Conservation (phyloP, 2,329 filamentous ascomycete species). For the Exophiala calicioides region DNA sequence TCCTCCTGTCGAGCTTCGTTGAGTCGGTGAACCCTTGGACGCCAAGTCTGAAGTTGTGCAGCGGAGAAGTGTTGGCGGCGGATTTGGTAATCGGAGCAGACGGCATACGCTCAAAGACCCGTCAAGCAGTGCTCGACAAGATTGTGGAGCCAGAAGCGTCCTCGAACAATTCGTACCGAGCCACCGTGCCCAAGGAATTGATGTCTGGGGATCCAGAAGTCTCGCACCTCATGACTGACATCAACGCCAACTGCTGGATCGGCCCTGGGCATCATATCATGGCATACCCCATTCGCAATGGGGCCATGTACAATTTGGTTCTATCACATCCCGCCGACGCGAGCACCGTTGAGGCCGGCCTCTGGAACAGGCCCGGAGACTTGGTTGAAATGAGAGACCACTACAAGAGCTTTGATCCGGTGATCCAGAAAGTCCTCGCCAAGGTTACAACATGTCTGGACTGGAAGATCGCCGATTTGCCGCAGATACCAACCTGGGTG, state of each 20-base stretch:
- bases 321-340: conserved; percentile 27
- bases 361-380: too few relatives aligned
- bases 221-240: conserved; percentile 3
- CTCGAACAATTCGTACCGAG: conserved; percentile 13
- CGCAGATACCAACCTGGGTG: too few relatives aligned
- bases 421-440: too few relatives aligned
- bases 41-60: conserved; percentile 14
- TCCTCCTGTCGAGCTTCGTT: not conserved
- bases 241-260: conserved; percentile 29
- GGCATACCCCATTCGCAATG: conserved; percentile 32
- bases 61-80: conserved; percentile 17
- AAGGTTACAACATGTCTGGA: too few relatives aligned
- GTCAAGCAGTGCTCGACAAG: conserved; percentile 6
- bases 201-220: conserved; percentile 9
- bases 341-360: too few relatives aligned
- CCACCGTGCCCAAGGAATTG: conserved; percentile 6
- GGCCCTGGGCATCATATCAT: conserved; percentile 32
- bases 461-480: too few relatives aligned
- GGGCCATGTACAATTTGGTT: conserved; percentile 32
- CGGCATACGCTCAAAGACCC: conserved; percentile 24
- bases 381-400: too few relatives aligned
- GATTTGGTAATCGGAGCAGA: conserved; percentile 30
- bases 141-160: conserved; percentile 2
- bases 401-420: too few relatives aligned
- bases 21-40: not conserved